phyloP scores from a whole-genome alignment of 257 asterid genomes.

The Misopates orontium region DNA sequence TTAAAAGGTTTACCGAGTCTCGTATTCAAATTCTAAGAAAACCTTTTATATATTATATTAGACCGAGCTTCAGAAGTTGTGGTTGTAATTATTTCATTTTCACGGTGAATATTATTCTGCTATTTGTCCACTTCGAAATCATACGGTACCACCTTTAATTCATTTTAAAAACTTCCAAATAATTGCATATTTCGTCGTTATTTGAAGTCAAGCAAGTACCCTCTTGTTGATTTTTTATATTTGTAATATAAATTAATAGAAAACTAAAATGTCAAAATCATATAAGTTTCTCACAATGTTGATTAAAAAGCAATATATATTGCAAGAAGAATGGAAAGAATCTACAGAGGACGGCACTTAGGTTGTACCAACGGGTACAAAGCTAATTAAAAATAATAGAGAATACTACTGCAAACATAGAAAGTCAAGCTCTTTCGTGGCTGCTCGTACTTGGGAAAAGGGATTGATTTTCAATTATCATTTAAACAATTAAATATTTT shows the following conservation, averaged over 20 bases:
- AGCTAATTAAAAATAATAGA: neutral
- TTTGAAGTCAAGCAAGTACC: neutral
- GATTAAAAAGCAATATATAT: neutral
- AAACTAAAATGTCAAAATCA: neutral
- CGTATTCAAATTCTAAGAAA: too few relatives aligned
- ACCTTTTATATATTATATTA: too few relatives aligned
- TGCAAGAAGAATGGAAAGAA: neutral
- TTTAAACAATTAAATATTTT: neutral
- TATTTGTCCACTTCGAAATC: too few relatives aligned
- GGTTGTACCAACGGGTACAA: slow-evolving; percentile 31
- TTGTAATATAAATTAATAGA: neutral
- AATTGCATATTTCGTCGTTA: neutral
- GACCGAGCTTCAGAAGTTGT: too few relatives aligned
- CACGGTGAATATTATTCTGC: too few relatives aligned
- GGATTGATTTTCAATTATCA: neutral
- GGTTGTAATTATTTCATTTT: too few relatives aligned
- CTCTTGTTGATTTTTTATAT: neutral
- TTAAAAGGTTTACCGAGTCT: too few relatives aligned
- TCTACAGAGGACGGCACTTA: slow-evolving; percentile 27
- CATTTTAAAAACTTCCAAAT: neutral
- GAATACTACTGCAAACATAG: neutral
- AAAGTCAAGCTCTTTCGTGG: slow-evolving; percentile 35
- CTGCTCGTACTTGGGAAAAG: slow-evolving; percentile 32
- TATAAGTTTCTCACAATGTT: neutral
- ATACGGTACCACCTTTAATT: too few relatives aligned